Percentiles rank a stretch among this genome's conserved stretches.
These are phyloP conservation scores for Trichosporon ovoides DNA, from an alignment of 1,284 basidiomycete genomes.

Conservation along the genomic window DNA sequence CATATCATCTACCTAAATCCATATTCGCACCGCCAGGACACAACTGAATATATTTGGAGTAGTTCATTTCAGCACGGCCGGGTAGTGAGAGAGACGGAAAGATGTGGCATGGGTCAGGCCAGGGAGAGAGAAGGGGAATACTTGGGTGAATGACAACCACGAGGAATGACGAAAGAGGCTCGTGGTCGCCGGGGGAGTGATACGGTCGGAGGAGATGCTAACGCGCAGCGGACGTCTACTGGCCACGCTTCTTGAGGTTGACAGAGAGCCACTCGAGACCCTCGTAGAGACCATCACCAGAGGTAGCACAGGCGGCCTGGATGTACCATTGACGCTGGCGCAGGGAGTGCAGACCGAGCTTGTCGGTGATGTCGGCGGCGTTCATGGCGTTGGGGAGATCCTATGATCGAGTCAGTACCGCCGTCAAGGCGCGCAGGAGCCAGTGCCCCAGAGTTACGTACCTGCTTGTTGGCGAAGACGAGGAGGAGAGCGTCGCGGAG, in stretches of 20 bases:
- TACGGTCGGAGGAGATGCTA: conserved; percentile 5
- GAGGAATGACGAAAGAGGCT: conserved; percentile 8
- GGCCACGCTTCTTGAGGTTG: conserved; percentile 49
- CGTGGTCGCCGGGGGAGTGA: conserved; percentile 1
- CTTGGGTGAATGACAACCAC: background rate
- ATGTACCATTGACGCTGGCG: conserved; percentile 99
- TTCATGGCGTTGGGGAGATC: conserved; percentile 99
- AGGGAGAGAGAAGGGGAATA: conserved; percentile 10
- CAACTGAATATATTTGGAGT: conserved; percentile 16
- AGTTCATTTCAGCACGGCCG: conserved; percentile 18
- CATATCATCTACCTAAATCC: conserved; percentile 17
- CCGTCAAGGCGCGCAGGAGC: background rate
- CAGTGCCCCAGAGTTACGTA: conserved; percentile 19
- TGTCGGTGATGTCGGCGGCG: conserved; percentile 98
- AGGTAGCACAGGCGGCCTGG: conserved; percentile 98
- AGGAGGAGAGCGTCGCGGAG: conserved; percentile 96
- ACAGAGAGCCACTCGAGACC: conserved; percentile 78
- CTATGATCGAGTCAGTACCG: conserved; percentile 19
- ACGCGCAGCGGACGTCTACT: conserved; percentile 20
- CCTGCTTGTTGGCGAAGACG: conserved; percentile 98
- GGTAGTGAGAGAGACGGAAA: conserved; percentile 11
- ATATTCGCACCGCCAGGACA: conserved; percentile 7
- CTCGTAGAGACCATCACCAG: conserved; percentile 98
- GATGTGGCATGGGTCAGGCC: conserved; percentile 13
- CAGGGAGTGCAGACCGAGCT: conserved; percentile 94